Percentiles rank a stretch among this genome's conserved stretches.
These are phyloP conservation scores for Baorangia bicolor DNA, from an alignment of 768 basidiomycete species.

Conservation along the genomic window DNA sequence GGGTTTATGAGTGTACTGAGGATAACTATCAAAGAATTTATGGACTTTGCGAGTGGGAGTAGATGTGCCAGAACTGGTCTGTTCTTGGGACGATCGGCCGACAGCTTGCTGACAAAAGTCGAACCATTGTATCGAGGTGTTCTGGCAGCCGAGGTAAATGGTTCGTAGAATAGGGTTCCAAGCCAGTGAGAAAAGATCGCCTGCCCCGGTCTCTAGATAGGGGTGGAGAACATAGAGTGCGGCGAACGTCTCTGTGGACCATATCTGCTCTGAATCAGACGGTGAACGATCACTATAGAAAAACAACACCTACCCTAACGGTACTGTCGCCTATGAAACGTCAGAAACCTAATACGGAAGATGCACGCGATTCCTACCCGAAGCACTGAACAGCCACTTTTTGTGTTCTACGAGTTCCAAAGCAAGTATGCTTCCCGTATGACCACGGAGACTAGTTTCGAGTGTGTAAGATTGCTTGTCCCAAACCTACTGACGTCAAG, in stretches of 20 bases:
- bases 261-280: constrained; percentile 53
- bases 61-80: constrained; percentile 30
- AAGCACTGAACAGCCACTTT: constrained; percentile 87
- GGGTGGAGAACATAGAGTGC: constrained; percentile 75
- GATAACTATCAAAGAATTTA: constrained; percentile 92
- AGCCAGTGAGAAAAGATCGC: constrained; percentile 82
- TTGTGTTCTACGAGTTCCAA: constrained; percentile 74
- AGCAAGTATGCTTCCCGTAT: constrained; percentile 81
- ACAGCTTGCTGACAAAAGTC: constrained; percentile 43
- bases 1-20: constrained; percentile 62
- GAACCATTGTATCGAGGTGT: constrained; percentile 91
- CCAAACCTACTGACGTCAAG: constrained; percentile 65
- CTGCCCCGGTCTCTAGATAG: constrained; percentile 75
- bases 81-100: constrained; percentile 2
- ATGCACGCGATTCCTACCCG: constrained; percentile 48
- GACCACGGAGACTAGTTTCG: constrained; percentile 69
- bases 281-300: background rate
- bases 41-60: constrained; percentile 57
- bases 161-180: constrained; percentile 72
- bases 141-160: constrained; percentile 87
- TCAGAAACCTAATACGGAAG: background rate
- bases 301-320: constrained; percentile 56
- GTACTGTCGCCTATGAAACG: constrained; percentile 74
- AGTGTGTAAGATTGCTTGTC: constrained; percentile 69
- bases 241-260: constrained; percentile 69